Conservation (phyloP, 805 yeast genomes). For the Ogataea philodendri region DNA sequence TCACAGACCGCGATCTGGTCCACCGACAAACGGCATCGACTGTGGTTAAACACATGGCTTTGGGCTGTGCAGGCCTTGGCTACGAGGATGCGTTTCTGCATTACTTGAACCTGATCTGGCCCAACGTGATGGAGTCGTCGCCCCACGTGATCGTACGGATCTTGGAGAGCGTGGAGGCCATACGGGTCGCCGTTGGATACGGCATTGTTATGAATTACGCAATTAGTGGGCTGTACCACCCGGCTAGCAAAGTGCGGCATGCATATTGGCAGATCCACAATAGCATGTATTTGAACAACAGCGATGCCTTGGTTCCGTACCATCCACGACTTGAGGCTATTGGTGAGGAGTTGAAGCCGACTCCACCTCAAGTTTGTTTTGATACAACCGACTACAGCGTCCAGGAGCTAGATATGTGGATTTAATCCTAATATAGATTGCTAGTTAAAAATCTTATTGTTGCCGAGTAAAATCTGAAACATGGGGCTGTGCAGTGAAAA, state of each 20-base stretch:
- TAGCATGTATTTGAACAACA: conserved; percentile 65
- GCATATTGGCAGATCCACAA: conserved; percentile 88
- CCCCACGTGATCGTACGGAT: conserved; percentile 91
- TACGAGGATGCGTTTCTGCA: conserved; percentile 83
- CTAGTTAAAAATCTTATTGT: conserved; percentile 6
- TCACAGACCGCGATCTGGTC: conserved; percentile 85
- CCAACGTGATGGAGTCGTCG: conserved; percentile 90
- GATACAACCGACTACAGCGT: conserved; percentile 28
- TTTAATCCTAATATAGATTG: conserved; percentile 15
- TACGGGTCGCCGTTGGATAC: conserved; percentile 70
- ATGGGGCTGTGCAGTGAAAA: conserved; percentile 19
- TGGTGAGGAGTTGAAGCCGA: conserved; percentile 23
- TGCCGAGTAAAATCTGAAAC: conserved; percentile 18
- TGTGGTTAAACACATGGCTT: conserved; percentile 76
- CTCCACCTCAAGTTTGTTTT: conserved; percentile 13
- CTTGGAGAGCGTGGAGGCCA: conserved; percentile 72
- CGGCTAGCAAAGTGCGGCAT: conserved; percentile 80
- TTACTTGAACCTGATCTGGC: conserved; percentile 74
- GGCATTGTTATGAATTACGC: conserved; percentile 73
- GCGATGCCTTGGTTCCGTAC: conserved; percentile 77
- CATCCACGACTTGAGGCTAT: conserved; percentile 59
- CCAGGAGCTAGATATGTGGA: conserved; percentile 32
- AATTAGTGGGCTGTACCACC: conserved; percentile 90
- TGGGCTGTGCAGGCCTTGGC: conserved; percentile 73
- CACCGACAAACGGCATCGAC: conserved; percentile 95